A percentile compares a stretch with the other conserved stretches of the same genome.
Conservation (phyloP, 345 rosid species). For the Ricinus communis region DNA sequence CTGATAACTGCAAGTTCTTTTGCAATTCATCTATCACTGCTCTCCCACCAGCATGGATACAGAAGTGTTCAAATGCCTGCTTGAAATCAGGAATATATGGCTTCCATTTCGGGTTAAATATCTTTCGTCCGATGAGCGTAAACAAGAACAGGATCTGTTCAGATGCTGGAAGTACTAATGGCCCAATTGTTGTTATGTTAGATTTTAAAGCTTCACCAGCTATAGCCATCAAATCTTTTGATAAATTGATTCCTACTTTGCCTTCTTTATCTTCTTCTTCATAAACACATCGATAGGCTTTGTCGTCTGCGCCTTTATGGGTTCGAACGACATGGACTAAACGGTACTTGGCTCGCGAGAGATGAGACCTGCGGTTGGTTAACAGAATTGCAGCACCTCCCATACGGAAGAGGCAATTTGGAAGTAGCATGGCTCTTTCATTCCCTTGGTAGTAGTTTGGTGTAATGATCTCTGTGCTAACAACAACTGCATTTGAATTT, state of each 20-base stretch:
- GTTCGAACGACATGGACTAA: slow-evolving; percentile 47
- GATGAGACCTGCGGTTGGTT: slow-evolving; percentile 43
- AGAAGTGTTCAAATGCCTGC: slow-evolving; percentile 61
- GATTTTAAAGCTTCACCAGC: slow-evolving; percentile 51
- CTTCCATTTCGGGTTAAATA: slow-evolving; percentile 25
- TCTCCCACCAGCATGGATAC: slow-evolving; percentile 64
- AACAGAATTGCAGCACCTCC: slow-evolving; percentile 60
- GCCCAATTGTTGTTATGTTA: slow-evolving; percentile 49
- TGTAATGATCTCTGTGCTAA: slow-evolving; percentile 50
- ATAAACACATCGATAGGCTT: slow-evolving; percentile 49
- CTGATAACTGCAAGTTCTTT: slow-evolving; percentile 41
- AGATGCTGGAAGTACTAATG: slow-evolving; percentile 45
- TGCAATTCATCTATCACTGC: slow-evolving; percentile 55
- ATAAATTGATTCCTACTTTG: slow-evolving; percentile 43
- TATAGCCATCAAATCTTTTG: slow-evolving; percentile 48
- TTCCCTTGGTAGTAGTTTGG: slow-evolving; percentile 54
- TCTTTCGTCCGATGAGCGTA: slow-evolving; percentile 36
- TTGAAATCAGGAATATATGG: slow-evolving; percentile 54
- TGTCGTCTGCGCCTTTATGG: slow-evolving; percentile 46
- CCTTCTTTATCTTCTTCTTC: slow-evolving; percentile 56
- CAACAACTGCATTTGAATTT: slow-evolving; percentile 51
- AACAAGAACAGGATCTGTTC: slow-evolving; percentile 39
- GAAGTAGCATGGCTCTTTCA: slow-evolving; percentile 56
- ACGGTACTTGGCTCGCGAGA: slow-evolving; percentile 45
- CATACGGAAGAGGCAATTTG: slow-evolving; percentile 68